Conservation (phyloP, 1,284 basidiomycete species). For the Pseudozyma thailandica region DNA sequence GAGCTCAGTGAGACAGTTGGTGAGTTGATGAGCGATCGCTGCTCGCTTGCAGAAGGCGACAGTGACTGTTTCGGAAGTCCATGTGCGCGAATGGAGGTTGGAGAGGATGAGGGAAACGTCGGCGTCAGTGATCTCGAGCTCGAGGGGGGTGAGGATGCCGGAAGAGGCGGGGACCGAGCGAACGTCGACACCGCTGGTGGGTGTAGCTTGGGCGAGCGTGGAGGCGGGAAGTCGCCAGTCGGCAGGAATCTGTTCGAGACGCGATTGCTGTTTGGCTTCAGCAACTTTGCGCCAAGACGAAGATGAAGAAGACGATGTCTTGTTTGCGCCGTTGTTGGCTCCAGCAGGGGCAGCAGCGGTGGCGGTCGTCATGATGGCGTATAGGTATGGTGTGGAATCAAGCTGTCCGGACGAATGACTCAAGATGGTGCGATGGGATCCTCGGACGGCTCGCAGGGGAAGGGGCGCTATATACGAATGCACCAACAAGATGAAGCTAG, state of each 20-base stretch:
- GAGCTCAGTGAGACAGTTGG: conserved; percentile 49
- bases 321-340: conserved; percentile 14
- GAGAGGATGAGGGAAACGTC: conserved; percentile 21
- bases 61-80: conserved; percentile 38
- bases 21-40: conserved; percentile 52
- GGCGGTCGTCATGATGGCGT: conserved; percentile 21
- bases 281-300: conserved; percentile 34
- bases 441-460: too few relatives aligned
- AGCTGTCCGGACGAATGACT: not conserved
- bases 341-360: conserved; percentile 6
- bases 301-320: conserved; percentile 10
- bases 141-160: conserved; percentile 29
- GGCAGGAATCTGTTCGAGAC: conserved; percentile 25
- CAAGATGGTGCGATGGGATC: not conserved
- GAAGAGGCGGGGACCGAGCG: conserved; percentile 31
- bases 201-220: conserved; percentile 7
- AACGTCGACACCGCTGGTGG: conserved; percentile 25
- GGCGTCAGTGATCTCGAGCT: conserved; percentile 37
- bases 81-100: conserved; percentile 19
- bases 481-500: too few relatives aligned
- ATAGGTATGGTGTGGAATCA: not conserved
- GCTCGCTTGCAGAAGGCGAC: conserved; percentile 52
- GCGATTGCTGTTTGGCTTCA: conserved; percentile 35
- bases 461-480: too few relatives aligned
- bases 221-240: conserved; percentile 29